Percentiles rank a stretch among this genome's conserved stretches.
These are phyloP conservation scores for Cucurbita pepo DNA, from an alignment of 306 rosid species.

Conservation along the genomic window DNA sequence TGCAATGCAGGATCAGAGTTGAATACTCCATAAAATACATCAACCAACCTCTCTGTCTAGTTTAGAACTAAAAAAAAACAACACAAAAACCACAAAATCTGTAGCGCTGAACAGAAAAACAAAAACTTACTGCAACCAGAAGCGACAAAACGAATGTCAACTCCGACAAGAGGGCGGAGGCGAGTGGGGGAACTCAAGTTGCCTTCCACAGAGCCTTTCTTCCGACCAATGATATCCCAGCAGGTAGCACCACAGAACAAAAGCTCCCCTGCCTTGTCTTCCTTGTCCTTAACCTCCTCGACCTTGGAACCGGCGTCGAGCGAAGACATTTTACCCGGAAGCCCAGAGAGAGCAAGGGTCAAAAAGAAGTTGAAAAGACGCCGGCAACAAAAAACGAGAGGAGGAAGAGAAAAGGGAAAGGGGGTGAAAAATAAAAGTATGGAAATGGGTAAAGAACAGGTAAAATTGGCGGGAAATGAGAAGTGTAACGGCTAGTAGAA, in stretches of 20 bases:
- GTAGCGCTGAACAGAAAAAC: not conserved
- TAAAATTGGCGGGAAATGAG: slow-evolving; percentile 58
- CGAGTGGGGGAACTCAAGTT: slow-evolving; percentile 76
- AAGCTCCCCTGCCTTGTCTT: slow-evolving; percentile 55
- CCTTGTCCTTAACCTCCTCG: slow-evolving; percentile 25
- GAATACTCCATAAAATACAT: not conserved
- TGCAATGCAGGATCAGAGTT: slow-evolving; percentile 6
- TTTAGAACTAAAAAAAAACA: not conserved
- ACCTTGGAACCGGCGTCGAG: slow-evolving; percentile 48
- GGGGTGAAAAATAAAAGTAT: slow-evolving; percentile 21
- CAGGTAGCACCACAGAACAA: slow-evolving; percentile 84
- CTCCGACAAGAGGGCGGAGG: slow-evolving; percentile 69
- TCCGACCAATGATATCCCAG: slow-evolving; percentile 78
- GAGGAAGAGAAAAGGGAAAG: slow-evolving; percentile 49
- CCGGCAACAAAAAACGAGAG: slow-evolving; percentile 15
- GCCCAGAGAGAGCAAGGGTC: slow-evolving; percentile 34
- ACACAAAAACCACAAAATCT: not conserved
- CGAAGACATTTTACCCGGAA: slow-evolving; percentile 64
- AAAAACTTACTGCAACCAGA: slow-evolving; percentile 61
- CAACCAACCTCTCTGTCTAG: not conserved
- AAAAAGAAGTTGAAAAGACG: not conserved
- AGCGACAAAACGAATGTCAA: slow-evolving; percentile 67
- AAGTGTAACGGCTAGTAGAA: slow-evolving; percentile 29
- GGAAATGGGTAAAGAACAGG: slow-evolving; percentile 12
- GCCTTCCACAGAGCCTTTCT: slow-evolving; percentile 55